These are phyloP conservation scores for Monilinia fructicola DNA, from an alignment of 2,329 filamentous ascomycete genomes.

Conservation along the genomic window DNA sequence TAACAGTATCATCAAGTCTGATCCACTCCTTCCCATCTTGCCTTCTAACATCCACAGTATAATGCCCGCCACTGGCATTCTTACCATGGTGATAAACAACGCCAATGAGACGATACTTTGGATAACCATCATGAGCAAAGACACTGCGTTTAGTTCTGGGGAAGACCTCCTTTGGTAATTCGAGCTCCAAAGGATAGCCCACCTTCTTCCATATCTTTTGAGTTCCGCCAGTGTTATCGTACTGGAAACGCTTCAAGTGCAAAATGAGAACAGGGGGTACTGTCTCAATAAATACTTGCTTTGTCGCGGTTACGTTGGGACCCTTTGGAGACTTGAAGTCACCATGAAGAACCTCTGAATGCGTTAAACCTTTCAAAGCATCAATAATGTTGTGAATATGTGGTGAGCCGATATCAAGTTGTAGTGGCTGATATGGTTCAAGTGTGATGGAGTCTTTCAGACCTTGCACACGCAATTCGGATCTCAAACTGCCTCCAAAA, in stretches of 20 bases:
- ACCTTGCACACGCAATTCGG: conserved; percentile 82
- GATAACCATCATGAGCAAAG: conserved; percentile 65
- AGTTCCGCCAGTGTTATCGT: conserved; percentile 81
- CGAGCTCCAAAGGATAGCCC: conserved; percentile 89
- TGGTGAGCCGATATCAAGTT: conserved; percentile 87
- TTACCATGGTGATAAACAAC: conserved; percentile 98
- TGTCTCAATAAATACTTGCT: conserved; percentile 92
- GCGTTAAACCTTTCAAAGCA: conserved; percentile 80
- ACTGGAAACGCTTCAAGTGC: conserved; percentile 96
- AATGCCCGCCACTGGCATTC: conserved; percentile 93
- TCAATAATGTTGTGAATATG: conserved; percentile 90
- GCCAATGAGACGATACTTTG: conserved; percentile 81
- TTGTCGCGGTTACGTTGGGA: conserved; percentile 74
- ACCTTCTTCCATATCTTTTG: conserved; percentile 99
- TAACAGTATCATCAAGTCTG: conserved; percentile 88
- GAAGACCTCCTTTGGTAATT: conserved; percentile 88
- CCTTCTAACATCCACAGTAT: conserved; percentile 93
- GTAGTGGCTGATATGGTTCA: conserved; percentile 90
- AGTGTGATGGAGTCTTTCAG: conserved; percentile 88
- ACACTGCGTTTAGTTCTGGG: conserved; percentile 69
- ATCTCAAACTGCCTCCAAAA: conserved; percentile 87
- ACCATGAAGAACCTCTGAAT: conserved; percentile 79
- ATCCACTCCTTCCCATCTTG: conserved; percentile 97
- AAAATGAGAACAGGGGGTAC: conserved; percentile 89
- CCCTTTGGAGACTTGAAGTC: conserved; percentile 80